A percentile compares a stretch with the other conserved stretches of the same genome.
These are phyloP conservation scores for Hylodesmum podocarpum DNA, from an alignment of 306 rosid genomes.

Conservation along the genomic window DNA sequence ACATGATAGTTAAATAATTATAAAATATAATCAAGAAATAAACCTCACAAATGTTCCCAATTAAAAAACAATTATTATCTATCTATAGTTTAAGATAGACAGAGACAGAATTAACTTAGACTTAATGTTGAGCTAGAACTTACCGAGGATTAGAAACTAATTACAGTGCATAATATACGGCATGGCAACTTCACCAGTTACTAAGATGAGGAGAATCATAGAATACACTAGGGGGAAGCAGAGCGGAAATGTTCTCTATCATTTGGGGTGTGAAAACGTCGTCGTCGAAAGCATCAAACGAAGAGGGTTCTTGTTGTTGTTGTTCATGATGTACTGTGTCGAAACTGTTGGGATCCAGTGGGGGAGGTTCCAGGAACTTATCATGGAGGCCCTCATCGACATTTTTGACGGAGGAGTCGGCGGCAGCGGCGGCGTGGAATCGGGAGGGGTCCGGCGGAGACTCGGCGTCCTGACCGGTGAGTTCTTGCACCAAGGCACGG, in stretches of 20 bases:
- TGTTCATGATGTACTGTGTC: too few relatives aligned
- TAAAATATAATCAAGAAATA: background rate
- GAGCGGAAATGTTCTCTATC: conserved; percentile 51
- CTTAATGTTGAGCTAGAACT: background rate
- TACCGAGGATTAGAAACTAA: background rate
- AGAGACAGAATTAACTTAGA: background rate
- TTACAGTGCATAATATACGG: conserved; percentile 36
- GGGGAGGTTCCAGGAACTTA: conserved; percentile 28
- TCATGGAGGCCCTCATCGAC: background rate
- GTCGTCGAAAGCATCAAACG: conserved; percentile 48
- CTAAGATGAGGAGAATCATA: conserved; percentile 44
- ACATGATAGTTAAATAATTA: background rate
- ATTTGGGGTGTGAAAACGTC: conserved; percentile 52
- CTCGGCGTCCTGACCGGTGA: conserved; percentile 74
- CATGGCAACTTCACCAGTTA: conserved; percentile 29
- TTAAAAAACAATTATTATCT: background rate
- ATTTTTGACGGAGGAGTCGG: background rate
- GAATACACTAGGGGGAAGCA: conserved; percentile 37
- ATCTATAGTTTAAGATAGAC: background rate
- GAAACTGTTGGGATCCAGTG: background rate
- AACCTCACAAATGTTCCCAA: background rate
- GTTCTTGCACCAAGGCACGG: conserved; percentile 68
- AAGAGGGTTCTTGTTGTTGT: background rate
- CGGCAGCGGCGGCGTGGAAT: background rate
- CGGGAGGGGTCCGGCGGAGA: conserved; percentile 57